phyloP scores from a whole-genome alignment of 148 eudicot genomes.

The Beta vulgaris region DNA sequence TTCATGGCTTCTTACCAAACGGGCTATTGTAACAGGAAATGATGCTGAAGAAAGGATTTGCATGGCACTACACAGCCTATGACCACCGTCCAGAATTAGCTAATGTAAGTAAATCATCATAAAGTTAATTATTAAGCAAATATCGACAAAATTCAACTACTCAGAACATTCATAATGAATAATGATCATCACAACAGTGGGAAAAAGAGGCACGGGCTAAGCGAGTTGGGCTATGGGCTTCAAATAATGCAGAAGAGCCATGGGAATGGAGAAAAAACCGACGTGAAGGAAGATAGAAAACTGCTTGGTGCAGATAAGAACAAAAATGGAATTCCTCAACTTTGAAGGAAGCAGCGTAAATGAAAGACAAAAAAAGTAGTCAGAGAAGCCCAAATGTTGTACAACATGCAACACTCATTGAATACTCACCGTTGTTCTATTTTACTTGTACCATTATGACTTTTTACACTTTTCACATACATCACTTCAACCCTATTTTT shows the following conservation, averaged over 20 bases:
- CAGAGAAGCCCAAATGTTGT: background rate
- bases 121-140: background rate
- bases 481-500: too few species aligned
- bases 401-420: background rate
- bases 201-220: slow-evolving; percentile 78
- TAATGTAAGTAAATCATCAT: slow-evolving; percentile 50
- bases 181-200: slow-evolving; percentile 66
- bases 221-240: slow-evolving; percentile 77
- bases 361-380: slow-evolving; percentile 1
- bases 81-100: slow-evolving; percentile 69
- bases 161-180: background rate
- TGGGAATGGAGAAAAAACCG: slow-evolving; percentile 85
- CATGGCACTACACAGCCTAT: slow-evolving; percentile 90
- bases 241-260: slow-evolving; percentile 81
- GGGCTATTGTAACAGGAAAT: too few species aligned
- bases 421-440: too few species aligned
- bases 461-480: too few species aligned
- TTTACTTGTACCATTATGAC: too few species aligned
- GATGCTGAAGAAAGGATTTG: slow-evolving; percentile 93
- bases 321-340: background rate
- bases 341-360: background rate
- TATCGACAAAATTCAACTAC: background rate
- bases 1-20: too few species aligned
- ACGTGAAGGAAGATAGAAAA: slow-evolving; percentile 41
- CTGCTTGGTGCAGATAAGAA: background rate